phyloP scores from a whole-genome alignment of 306 rosid genomes.

The Arachis stenosperma region DNA sequence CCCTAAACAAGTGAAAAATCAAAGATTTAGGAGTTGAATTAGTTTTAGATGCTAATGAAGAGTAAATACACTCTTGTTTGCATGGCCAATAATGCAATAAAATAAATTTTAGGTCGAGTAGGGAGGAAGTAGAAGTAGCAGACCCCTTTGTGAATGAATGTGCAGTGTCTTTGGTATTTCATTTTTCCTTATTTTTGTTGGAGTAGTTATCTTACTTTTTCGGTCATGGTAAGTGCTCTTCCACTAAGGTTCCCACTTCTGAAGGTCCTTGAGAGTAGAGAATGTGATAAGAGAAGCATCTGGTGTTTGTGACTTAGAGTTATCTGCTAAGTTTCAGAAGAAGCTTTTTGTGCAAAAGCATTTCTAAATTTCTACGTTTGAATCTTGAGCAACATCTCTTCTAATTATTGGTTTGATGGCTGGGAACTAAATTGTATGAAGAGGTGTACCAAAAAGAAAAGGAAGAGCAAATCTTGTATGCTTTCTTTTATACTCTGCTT shows the following conservation, averaged over 20 bases:
- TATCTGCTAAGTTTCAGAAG: constrained; percentile 3
- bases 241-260: constrained; percentile 10
- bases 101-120: background rate
- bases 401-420: background rate
- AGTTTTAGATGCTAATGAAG: background rate
- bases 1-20: background rate
- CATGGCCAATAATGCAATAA: background rate
- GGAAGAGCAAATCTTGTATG: background rate
- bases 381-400: background rate
- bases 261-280: constrained; percentile 18
- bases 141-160: background rate
- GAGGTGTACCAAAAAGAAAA: background rate
- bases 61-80: background rate
- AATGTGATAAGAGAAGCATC: background rate
- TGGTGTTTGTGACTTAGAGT: constrained; percentile 1
- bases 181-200: background rate
- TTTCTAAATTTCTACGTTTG: background rate
- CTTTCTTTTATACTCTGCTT: constrained; percentile 1
- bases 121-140: background rate
- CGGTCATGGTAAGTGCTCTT: background rate
- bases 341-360: background rate
- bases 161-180: background rate
- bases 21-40: background rate
- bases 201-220: background rate
- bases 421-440: background rate